Conservation (phyloP, 169 alveolate genomes). For the Plasmodium gonderi region DNA sequence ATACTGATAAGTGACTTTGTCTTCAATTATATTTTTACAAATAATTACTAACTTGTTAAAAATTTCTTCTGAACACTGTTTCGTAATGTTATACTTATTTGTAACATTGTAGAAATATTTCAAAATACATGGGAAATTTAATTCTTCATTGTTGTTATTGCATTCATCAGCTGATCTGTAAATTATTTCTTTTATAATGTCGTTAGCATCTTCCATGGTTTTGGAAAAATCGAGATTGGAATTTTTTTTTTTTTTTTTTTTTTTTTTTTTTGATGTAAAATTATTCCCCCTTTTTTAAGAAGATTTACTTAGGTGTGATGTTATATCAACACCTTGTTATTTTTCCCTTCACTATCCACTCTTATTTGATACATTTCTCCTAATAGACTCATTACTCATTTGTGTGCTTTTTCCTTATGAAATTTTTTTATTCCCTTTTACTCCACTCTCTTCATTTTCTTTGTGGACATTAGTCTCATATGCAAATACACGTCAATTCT, state of each 20-base stretch:
- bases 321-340: too few species aligned
- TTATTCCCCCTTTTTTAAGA: too few species aligned
- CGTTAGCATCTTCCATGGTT: constrained; percentile 25
- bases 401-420: neutral
- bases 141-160: constrained; percentile 37
- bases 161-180: constrained; percentile 67
- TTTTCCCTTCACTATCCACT: too few species aligned
- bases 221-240: neutral
- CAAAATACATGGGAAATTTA: constrained; percentile 28
- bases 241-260: neutral
- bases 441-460: neutral
- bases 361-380: too few species aligned
- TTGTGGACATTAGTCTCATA: too few species aligned
- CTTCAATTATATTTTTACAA: constrained; percentile 45
- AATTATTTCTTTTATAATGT: constrained; percentile 58
- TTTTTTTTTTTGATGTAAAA: neutral
- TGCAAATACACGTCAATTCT: too few species aligned
- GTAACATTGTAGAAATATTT: constrained; percentile 36
- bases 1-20: neutral
- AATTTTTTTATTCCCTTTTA: neutral
- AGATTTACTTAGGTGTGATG: too few species aligned
- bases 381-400: neutral
- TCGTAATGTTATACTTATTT: constrained; percentile 5
- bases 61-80: constrained; percentile 23
- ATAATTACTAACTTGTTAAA: constrained; percentile 29